Conservation (phyloP, 2,329 filamentous ascomycete species). For the Grosmannia huntii region DNA sequence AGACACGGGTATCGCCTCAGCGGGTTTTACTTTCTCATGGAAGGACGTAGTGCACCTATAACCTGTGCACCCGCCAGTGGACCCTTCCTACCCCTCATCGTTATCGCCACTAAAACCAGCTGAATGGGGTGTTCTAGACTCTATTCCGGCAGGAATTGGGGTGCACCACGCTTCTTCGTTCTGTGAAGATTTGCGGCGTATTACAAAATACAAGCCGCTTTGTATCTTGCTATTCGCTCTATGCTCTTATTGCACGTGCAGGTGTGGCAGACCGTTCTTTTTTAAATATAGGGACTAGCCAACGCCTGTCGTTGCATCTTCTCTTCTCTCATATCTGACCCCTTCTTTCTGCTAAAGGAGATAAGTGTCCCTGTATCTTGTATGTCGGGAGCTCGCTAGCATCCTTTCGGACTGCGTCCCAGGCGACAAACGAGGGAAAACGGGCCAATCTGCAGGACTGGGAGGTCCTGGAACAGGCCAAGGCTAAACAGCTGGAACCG, state of each 20-base stretch:
- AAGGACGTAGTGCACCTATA: not conserved
- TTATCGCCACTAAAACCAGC: slow-evolving; percentile 2
- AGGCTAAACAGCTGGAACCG: not conserved
- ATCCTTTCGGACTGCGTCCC: not conserved
- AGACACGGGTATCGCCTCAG: slow-evolving; percentile 1
- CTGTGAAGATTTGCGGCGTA: not conserved
- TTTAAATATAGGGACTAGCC: not conserved
- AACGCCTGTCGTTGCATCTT: not conserved
- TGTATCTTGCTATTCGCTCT: not conserved
- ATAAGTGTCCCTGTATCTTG: not conserved
- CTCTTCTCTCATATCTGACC: not conserved
- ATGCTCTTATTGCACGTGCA: not conserved
- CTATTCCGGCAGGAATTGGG: not conserved
- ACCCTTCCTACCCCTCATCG: slow-evolving; percentile 2
- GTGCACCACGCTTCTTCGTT: not conserved
- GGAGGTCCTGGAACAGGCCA: not conserved
- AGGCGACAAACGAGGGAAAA: not conserved
- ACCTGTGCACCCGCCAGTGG: not conserved
- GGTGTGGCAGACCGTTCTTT: not conserved
- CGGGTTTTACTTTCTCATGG: not conserved
- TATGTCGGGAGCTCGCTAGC: not conserved
- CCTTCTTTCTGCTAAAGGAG: not conserved
- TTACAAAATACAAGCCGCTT: not conserved
- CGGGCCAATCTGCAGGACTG: not conserved
- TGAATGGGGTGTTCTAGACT: slow-evolving; percentile 1